A percentile compares a stretch with the other conserved stretches of the same genome.
Evolutionary conservation across 2,329 filamentous ascomycete genomes (phyloP).

Genomic region (Laburnicola sp.): DNA sequence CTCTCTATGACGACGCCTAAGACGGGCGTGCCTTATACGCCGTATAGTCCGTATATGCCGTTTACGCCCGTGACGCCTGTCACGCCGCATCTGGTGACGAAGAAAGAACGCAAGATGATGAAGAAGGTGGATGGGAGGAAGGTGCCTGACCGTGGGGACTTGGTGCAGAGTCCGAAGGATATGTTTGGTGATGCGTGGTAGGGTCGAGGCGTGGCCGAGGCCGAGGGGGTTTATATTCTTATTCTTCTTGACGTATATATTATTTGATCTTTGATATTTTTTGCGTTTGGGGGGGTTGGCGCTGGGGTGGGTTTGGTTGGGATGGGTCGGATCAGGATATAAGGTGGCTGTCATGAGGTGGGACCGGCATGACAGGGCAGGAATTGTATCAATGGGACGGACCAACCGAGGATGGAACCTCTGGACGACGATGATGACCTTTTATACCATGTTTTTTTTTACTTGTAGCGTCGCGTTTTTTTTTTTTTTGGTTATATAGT

Average conservation of each 20-base stretch:
- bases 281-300: no score
- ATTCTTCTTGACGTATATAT: neutral
- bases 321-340: neutral
- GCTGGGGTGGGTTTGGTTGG: neutral
- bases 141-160: constrained; percentile 51
- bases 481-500: no score
- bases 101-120: constrained; percentile 70
- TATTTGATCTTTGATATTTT: neutral
- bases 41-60: constrained; percentile 79
- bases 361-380: no score
- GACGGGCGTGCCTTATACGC: constrained; percentile 65
- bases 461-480: no score
- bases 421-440: no score
- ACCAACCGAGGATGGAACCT: no score
- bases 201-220: neutral
- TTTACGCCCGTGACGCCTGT: constrained; percentile 75
- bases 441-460: neutral
- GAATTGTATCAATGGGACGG: no score
- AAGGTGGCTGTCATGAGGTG: no score
- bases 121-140: constrained; percentile 66
- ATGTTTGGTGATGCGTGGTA: constrained; percentile 45
- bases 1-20: constrained; percentile 52
- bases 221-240: neutral
- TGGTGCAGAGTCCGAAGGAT: constrained; percentile 44
- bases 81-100: constrained; percentile 73